Conservation (phyloP, 257 asterid genomes). For the Hygrophila difformis region DNA sequence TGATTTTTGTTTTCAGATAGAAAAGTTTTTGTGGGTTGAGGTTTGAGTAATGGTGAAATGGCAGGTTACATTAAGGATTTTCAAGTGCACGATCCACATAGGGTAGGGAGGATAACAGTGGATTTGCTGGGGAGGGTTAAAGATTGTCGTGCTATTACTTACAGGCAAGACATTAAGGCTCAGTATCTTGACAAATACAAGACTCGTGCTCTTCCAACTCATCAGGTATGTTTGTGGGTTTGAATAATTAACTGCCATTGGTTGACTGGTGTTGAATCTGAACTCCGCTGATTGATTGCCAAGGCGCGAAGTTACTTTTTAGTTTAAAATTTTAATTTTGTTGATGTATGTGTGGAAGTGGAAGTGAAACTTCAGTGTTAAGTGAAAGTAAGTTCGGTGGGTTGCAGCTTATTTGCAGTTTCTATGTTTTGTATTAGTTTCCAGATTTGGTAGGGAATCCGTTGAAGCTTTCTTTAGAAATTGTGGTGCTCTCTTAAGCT, state of each 20-base stretch:
- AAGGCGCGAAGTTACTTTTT: background rate
- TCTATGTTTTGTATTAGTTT: background rate
- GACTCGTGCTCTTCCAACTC: constrained; percentile 74
- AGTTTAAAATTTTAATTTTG: background rate
- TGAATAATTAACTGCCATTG: constrained; percentile 9
- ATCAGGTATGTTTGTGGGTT: constrained; percentile 50
- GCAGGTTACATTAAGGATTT: constrained; percentile 88
- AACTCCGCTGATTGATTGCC: constrained; percentile 1
- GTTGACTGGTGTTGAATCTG: constrained; percentile 7
- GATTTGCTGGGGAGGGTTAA: constrained; percentile 83
- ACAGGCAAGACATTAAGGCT: constrained; percentile 79
- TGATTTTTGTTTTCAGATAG: background rate
- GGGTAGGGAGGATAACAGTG: constrained; percentile 80
- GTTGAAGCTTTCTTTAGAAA: too few relatives aligned
- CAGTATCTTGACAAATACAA: constrained; percentile 45
- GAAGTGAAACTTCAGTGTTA: constrained; percentile 3
- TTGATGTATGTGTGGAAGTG: too few relatives aligned
- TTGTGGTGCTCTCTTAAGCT: background rate
- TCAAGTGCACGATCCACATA: constrained; percentile 64
- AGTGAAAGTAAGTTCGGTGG: background rate
- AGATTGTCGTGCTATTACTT: constrained; percentile 74
- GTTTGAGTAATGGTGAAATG: constrained; percentile 19
- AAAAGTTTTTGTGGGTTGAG: constrained; percentile 1
- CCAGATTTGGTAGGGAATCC: background rate
- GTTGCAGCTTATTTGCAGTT: background rate